Base-by-base conservation (phyloP, 306 rosid genomes). In the Albizia julibrissin region DNA sequence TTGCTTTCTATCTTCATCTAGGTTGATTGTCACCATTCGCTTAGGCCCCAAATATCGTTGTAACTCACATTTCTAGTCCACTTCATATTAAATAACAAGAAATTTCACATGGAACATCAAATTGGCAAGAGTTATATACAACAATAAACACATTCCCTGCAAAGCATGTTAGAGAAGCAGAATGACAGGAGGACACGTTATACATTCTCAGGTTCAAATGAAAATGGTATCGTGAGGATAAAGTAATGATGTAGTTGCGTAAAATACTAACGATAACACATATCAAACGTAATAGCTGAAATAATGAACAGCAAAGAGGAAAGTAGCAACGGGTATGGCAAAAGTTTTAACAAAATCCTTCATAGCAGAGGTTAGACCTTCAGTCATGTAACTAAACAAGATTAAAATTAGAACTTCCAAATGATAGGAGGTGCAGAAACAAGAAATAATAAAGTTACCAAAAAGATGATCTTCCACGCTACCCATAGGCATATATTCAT, bases 401-500 rank as follows among this genome's bases (percentile, higher is more conserved):
- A 56, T 56, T 22, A 11, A n/a, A 14, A 58, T 31, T 43, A 80
- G 19, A 37, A 42, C 26, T 59, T 61, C 31, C n/a, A 59, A 31
- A 13, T 22, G 26, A 69, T 8, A 47, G 10, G 14, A 56, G 39
- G 71, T 27, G 5, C 56, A 69, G 76, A 39, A 50, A 34, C 61
- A 21, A 76, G 21, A 43, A 70, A n/a, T n/a, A 18, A 46, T 9
- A 29, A 10, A 49, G n/a, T 54, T 87, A 91, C 96, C 94, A 68
- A 89, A 91, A 46, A 93, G 94, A 81, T 89, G 94, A 68, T 84
- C 88, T 84, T 91, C 94, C 78, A 93, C 80, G 88, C 98, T 91
- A 58, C 94, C 94, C 90, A 88, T 43, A 14, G 75, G 59, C 75
- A 71, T 71, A 93, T 90, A 93, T 87, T 93, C 98, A 31, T 93